phyloP scores from a whole-genome alignment of 2,329 filamentous ascomycete genomes.

The Ceratocystis diversiconidia region DNA sequence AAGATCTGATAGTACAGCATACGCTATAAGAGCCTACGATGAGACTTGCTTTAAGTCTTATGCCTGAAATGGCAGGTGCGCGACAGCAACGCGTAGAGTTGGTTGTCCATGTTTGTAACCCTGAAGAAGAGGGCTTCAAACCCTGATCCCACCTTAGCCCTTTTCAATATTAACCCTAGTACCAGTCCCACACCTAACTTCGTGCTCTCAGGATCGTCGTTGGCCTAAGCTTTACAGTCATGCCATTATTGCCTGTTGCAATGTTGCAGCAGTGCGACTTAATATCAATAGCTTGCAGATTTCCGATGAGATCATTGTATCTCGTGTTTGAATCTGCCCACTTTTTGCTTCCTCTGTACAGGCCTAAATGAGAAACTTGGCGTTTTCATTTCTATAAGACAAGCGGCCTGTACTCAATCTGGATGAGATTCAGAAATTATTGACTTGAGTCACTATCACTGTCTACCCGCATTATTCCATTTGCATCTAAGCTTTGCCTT shows the following conservation, averaged over 20 bases:
- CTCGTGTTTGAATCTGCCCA: slow-evolving; percentile 4
- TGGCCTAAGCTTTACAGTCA: background rate
- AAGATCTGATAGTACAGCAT: background rate
- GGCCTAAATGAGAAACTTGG: background rate
- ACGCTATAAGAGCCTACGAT: background rate
- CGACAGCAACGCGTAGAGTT: slow-evolving; percentile 6
- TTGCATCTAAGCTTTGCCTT: background rate
- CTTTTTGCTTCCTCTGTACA: background rate
- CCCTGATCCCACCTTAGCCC: background rate
- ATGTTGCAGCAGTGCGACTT: background rate
- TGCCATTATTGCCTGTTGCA: slow-evolving; percentile 4
- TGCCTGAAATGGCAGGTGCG: background rate
- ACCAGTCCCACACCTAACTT: background rate
- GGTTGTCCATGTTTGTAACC: background rate
- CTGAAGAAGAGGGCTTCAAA: background rate
- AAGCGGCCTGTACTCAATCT: background rate
- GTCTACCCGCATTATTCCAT: background rate
- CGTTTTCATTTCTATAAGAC: background rate
- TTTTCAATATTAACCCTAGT: background rate
- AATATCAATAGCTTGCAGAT: background rate
- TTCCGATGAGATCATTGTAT: background rate
- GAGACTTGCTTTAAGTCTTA: background rate
- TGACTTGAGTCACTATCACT: background rate
- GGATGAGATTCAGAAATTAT: background rate
- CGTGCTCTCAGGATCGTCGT: background rate